Base-by-base conservation (phyloP, 768 basidiomycete genomes). In the Naganishia antarctica region DNA sequence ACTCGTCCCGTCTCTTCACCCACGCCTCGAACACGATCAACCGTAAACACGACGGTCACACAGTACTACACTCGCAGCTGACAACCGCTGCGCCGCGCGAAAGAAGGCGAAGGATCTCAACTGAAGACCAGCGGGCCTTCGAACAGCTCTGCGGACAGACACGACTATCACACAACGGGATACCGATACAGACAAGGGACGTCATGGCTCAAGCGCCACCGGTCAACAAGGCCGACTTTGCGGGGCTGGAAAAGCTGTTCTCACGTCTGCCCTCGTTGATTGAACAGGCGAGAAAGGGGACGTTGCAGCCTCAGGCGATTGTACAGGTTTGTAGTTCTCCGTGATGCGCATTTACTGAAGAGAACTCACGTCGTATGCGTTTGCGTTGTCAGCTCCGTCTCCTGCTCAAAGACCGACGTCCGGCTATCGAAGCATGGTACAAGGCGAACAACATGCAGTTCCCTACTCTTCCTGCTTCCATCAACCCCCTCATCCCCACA, bases 241-340 rank as follows among this genome's bases (percentile, higher is more conserved):
- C 61, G 6, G 61, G 61, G 28, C 48, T 62, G 48, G 59, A 60
- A 28, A 60, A 60, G 23, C 59, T 60, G 21, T 46, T 60, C 23
- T 44, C 43, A 7, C 46, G 59, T 26, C 15, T 57, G 53, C 53
- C 53, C 32, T 11, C 21, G 31, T 18, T 57, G 53, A 57, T 57
- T 6, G 53, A 57, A 4, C 53, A 57, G 31, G 53, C 53, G 32
- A 57, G 53, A 41, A 57, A 57, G 53, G 53, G 53, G 9, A 57
- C 37, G 21, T 40, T 57, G 53, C 37, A 41, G n/a, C 34, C 53
- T 12, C 53, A 57, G 53, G 53, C 53, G 18, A 57, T 25, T 6
- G 11, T 6, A 23, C 53, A 57, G 37, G 53, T 57, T 7, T 32
- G 15, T n/a, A 21, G 31, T n/a, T n/a, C n/a, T n/a, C n/a, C n/a